phyloP scores from a whole-genome alignment of 768 basidiomycete genomes.

The Leccinum ochraceum region DNA sequence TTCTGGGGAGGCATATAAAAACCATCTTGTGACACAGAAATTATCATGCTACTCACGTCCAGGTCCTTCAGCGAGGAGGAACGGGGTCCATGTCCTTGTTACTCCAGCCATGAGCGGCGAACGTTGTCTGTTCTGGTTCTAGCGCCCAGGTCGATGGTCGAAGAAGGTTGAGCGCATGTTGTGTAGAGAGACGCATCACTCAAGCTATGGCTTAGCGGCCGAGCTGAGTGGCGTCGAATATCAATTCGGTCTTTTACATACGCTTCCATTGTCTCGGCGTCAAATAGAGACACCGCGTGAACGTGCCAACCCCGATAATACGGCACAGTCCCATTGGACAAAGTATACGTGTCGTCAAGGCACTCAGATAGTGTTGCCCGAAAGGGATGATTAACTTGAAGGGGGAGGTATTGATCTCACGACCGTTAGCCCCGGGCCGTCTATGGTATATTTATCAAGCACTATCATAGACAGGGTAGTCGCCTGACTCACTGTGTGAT shows the following conservation, averaged over 20 bases:
- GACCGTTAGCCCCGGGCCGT: not conserved
- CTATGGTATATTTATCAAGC: too few species aligned
- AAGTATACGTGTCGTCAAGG: not conserved
- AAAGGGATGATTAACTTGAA: too few species aligned
- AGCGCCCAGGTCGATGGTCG: slow-evolving; percentile 24
- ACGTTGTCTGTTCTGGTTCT: slow-evolving; percentile 39
- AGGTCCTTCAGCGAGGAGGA: slow-evolving; percentile 57
- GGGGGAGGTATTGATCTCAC: too few species aligned
- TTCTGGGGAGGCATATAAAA: slow-evolving; percentile 21
- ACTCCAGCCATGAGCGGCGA: slow-evolving; percentile 63
- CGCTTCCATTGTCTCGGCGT: slow-evolving; percentile 6
- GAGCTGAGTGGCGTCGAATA: not conserved
- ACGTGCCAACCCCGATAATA: not conserved
- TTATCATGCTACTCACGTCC: slow-evolving; percentile 41
- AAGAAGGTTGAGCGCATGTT: slow-evolving; percentile 7
- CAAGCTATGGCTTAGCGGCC: not conserved
- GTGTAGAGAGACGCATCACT: slow-evolving; percentile 12
- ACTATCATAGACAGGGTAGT: not conserved
- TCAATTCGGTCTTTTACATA: slow-evolving; percentile 8
- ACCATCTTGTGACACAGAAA: not conserved
- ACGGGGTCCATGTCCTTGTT: slow-evolving; percentile 83
- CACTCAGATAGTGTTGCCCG: too few species aligned
- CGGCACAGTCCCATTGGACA: not conserved
- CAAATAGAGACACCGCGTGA: not conserved
- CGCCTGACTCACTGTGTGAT: not conserved